These are phyloP conservation scores for Picocystis sp. DNA, from an alignment of 163 green algal species.

Conservation along the genomic window DNA sequence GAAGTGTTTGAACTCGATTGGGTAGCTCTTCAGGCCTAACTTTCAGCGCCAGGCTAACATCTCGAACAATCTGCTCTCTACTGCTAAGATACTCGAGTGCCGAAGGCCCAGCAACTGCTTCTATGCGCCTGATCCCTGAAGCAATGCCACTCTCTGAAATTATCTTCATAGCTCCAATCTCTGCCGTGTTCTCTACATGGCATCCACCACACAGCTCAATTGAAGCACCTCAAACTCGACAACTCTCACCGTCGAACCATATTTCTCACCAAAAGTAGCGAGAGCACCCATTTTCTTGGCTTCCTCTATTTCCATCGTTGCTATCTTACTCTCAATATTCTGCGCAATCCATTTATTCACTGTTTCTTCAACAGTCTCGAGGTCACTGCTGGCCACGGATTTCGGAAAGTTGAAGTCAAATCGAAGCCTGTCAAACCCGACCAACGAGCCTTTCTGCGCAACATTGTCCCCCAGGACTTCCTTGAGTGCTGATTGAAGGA, in stretches of 20 bases:
- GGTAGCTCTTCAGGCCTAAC: slow-evolving; percentile 56
- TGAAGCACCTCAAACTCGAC: slow-evolving; percentile 55
- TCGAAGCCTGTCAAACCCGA: slow-evolving; percentile 29
- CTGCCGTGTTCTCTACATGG: slow-evolving; percentile 64
- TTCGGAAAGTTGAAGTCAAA: slow-evolving; percentile 80
- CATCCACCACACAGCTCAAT: slow-evolving; percentile 64
- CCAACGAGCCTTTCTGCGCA: slow-evolving; percentile 67
- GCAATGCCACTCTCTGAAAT: slow-evolving; percentile 64
- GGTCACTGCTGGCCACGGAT: slow-evolving; percentile 21
- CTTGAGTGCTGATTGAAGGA: slow-evolving; percentile 54
- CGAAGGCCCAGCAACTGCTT: slow-evolving; percentile 61
- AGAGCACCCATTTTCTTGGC: slow-evolving; percentile 64
- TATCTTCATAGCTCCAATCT: slow-evolving; percentile 51
- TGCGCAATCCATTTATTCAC: slow-evolving; percentile 67
- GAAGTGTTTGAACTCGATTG: slow-evolving; percentile 26
- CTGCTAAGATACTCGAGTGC: slow-evolving; percentile 55
- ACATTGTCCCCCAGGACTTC: slow-evolving; percentile 60
- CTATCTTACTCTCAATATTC: slow-evolving; percentile 11
- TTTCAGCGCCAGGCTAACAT: slow-evolving; percentile 36
- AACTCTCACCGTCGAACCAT: slow-evolving; percentile 70
- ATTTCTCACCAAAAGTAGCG: slow-evolving; percentile 90
- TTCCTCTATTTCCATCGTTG: slow-evolving; percentile 34
- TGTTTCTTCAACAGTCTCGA: slow-evolving; percentile 48
- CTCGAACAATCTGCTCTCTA: slow-evolving; percentile 39
- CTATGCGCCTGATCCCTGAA: slow-evolving; percentile 57